These are phyloP conservation scores for Hyaloperonospora brassicae DNA, from an alignment of 352 stramenopile species.

Conservation along the genomic window DNA sequence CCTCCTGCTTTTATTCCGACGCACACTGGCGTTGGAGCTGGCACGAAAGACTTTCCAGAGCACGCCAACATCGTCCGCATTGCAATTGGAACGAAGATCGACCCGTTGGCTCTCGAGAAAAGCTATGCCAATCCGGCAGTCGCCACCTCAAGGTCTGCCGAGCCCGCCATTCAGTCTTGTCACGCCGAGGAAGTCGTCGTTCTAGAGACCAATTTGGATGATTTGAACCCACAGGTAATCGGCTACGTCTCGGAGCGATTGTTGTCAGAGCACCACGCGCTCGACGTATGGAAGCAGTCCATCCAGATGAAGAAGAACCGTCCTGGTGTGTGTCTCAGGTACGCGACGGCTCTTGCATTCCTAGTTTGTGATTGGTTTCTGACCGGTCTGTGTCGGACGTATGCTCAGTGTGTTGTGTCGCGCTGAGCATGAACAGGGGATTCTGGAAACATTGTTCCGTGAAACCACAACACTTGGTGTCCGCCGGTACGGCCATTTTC, in stretches of 20 bases:
- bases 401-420: conserved; percentile 62
- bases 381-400: conserved; percentile 1
- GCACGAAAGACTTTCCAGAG: conserved; percentile 83
- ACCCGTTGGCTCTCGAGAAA: conserved; percentile 22
- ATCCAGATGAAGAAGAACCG: conserved; percentile 92
- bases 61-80: conserved; percentile 90
- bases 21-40: conserved; percentile 71
- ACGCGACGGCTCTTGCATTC: not conserved
- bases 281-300: conserved; percentile 84
- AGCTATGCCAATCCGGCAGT: conserved; percentile 30
- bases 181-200: conserved; percentile 52
- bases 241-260: conserved; percentile 70
- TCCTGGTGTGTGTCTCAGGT: conserved; percentile 67
- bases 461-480: conserved; percentile 88
- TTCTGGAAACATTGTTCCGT: conserved; percentile 60
- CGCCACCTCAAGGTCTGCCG: conserved; percentile 18
- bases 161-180: conserved; percentile 9
- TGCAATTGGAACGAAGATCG: conserved; percentile 59
- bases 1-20: conserved; percentile 68
- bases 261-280: conserved; percentile 44
- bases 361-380: not conserved
- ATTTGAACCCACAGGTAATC: conserved; percentile 82
- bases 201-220: conserved; percentile 88
- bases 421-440: conserved; percentile 37
- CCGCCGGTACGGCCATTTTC: conserved; percentile 42